Evolutionary conservation across 495 filamentous ascomycete genomes (phyloP), one percentile per base, ranked within the genome.

Genomic region (Penicillium subrubescens): DNA sequence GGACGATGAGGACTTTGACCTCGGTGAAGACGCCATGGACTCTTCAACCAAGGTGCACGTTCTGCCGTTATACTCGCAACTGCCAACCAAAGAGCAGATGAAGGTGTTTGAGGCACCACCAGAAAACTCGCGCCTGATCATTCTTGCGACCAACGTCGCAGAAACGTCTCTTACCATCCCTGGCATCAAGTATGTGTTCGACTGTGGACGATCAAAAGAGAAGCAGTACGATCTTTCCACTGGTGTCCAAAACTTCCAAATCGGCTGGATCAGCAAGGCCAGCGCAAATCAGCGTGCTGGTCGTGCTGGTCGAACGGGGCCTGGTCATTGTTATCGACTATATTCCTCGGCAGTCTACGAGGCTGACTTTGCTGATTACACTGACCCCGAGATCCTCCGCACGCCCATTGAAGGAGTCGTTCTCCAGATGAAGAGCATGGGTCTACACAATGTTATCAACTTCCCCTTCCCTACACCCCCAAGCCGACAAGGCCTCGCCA

Each of bases 381-480:
- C 91, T 0, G 87, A 92, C 23, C 93, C 96, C 0, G 96, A 99
- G 78, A 89, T 99, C 57, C 76, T 96, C 37, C 87, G 93, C 10
- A 96, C 94, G 77, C 96, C 96, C 17, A 92, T 97, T 46, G 96
- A 99, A 75, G 85, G 88, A 60, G 90, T 97, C 17, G 93, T 98
- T 7, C 83, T 99, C 10, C 94, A 97, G 71, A 89, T 99, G 70
- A 98, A 97, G 80, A 88, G 90, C 65, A 97, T 98, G 92, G 92
- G 92, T 61, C 83, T 97, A 25, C 91, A 94, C 65, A 89, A 93
- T 59, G 90, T 98, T 3, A 87, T 89, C 71, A 96, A 94, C 70
- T 99, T 99, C 74, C 96, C 95, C n/a, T 99, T 98, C 73, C 96
- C 96, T 8, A 97, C 96, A 4, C 88, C 92, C 8, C 96, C 95